These are phyloP conservation scores for Ustilago curta DNA, from an alignment of 1,284 basidiomycete species.

Conservation along the genomic window DNA sequence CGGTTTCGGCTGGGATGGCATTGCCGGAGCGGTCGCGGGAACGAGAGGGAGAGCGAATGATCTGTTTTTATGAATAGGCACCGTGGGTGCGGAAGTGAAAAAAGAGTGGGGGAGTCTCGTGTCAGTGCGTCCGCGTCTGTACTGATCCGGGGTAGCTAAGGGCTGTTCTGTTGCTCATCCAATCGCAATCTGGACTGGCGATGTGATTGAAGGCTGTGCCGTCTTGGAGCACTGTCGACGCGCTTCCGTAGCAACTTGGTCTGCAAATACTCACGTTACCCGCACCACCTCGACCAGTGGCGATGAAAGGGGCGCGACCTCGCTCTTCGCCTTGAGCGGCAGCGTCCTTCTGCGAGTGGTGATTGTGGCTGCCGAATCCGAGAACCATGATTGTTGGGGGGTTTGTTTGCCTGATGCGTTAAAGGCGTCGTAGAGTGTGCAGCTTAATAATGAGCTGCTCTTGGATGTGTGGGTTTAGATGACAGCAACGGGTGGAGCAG, in stretches of 20 bases:
- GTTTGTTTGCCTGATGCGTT: background rate
- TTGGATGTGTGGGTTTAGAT: background rate
- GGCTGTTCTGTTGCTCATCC: too few species aligned
- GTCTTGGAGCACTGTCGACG: too few species aligned
- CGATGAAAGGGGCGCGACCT: constrained; percentile 58
- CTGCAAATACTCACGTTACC: constrained; percentile 58
- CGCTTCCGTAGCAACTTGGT: too few species aligned
- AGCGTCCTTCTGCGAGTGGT: constrained; percentile 47
- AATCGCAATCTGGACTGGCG: too few species aligned
- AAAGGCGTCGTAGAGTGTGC: background rate
- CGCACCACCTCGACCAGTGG: constrained; percentile 63
- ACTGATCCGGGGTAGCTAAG: too few species aligned
- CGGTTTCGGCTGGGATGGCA: constrained; percentile 22
- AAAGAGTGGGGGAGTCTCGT: background rate
- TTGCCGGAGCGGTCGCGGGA: constrained; percentile 49
- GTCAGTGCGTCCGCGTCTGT: constrained; percentile 8
- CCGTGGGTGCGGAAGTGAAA: background rate
- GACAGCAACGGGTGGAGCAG: too few species aligned
- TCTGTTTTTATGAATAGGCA: constrained; percentile 20
- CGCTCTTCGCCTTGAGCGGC: constrained; percentile 40
- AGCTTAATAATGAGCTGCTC: background rate
- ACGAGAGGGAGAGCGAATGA: constrained; percentile 53
- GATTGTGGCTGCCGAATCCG: constrained; percentile 50
- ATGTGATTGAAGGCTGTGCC: too few species aligned
- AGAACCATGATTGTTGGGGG: constrained; percentile 42